Conservation (phyloP, 2,329 filamentous ascomycete species). For the Xylaria sp. region DNA sequence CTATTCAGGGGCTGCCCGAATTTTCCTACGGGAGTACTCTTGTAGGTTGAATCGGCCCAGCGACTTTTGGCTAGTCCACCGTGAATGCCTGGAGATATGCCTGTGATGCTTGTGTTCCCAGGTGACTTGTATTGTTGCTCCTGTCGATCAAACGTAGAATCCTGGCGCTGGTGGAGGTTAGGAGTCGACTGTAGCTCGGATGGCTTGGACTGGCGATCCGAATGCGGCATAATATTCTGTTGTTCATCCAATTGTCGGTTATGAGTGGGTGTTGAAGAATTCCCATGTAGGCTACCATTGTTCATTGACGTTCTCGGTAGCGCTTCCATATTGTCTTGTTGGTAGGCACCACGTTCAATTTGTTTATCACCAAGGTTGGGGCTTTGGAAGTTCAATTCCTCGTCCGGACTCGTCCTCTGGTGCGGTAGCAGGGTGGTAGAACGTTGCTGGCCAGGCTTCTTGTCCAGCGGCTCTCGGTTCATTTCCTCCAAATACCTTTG, state of each 20-base stretch:
- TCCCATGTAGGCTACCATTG: background rate
- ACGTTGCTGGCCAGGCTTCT: background rate
- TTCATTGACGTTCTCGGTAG: background rate
- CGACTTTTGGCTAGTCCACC: constrained; percentile 20
- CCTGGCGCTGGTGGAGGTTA: background rate
- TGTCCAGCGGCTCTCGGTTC: constrained; percentile 23
- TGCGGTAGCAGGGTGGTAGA: constrained; percentile 23
- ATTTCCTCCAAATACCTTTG: constrained; percentile 24
- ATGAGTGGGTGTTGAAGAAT: background rate
- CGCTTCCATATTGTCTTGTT: background rate
- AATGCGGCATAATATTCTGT: background rate
- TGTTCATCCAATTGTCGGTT: background rate
- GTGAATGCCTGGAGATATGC: background rate
- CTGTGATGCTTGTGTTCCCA: background rate
- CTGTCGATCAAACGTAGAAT: background rate
- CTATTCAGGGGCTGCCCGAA: background rate
- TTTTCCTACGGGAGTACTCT: background rate
- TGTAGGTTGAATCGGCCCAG: constrained; percentile 19
- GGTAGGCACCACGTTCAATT: background rate
- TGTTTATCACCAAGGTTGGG: background rate
- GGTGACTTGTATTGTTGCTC: background rate
- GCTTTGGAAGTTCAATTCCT: background rate
- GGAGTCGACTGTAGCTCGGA: background rate
- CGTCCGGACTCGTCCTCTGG: constrained; percentile 13
- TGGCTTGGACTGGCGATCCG: background rate